Evolutionary conservation across 495 filamentous ascomycete species (phyloP).

Genomic region (Glonium stellatum): DNA sequence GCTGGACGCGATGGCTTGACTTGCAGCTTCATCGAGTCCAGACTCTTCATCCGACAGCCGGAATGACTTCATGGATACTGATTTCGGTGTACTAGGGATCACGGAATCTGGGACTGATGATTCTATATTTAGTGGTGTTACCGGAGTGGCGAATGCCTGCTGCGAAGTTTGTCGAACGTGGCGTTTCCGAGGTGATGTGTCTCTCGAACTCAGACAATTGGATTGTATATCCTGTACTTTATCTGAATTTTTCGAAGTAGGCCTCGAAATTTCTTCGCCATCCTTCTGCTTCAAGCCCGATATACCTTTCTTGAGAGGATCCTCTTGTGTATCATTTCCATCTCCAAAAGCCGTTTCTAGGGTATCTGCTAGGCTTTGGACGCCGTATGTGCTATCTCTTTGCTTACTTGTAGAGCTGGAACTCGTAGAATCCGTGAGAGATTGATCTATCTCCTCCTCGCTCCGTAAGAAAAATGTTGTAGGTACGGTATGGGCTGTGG

Average conservation of each 20-base stretch:
- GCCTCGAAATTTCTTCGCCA: background rate
- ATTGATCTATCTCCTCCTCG: conserved; percentile 35
- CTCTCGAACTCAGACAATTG: conserved; percentile 16
- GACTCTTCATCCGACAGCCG: conserved; percentile 43
- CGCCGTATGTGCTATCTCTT: conserved; percentile 43
- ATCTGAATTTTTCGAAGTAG: conserved; percentile 2
- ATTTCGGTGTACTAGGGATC: conserved; percentile 38
- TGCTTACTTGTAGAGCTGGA: conserved; percentile 5
- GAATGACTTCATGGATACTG: conserved; percentile 47
- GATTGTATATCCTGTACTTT: background rate
- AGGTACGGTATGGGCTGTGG: conserved; percentile 29
- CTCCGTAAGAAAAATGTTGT: conserved; percentile 37
- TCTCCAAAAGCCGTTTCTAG: conserved; percentile 35
- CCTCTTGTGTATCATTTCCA: conserved; percentile 29
- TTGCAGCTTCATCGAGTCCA: conserved; percentile 46
- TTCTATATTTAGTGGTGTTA: conserved; percentile 49
- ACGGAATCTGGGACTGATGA: conserved; percentile 42
- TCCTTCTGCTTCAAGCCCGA: background rate
- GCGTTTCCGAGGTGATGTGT: conserved; percentile 27
- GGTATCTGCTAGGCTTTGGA: conserved; percentile 57
- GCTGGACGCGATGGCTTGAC: conserved; percentile 42
- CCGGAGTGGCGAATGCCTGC: conserved; percentile 42
- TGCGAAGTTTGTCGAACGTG: conserved; percentile 7
- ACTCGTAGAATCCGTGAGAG: conserved; percentile 6
- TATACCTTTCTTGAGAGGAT: conserved; percentile 32